phyloP scores from a whole-genome alignment of 139 green algal species.

The Chlorella sp. region DNA sequence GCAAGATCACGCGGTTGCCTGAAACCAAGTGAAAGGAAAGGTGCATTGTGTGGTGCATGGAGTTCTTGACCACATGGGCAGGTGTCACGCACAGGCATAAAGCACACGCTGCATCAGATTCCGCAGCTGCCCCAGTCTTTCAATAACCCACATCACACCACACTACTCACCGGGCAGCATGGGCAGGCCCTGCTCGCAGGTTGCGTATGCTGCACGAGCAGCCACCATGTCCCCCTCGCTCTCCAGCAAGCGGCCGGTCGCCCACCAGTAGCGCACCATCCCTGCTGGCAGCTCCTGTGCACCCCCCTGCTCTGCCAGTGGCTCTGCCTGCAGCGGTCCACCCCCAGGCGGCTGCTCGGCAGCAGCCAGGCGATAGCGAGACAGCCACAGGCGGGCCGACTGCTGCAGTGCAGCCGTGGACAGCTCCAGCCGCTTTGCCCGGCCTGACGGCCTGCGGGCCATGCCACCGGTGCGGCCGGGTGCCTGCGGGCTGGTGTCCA shows the following conservation, averaged over 20 bases:
- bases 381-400: constrained; percentile 7
- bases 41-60: too few species aligned
- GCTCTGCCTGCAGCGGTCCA: too few species aligned
- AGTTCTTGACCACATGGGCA: too few species aligned
- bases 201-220: not conserved
- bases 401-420: not conserved
- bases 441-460: not conserved
- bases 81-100: too few species aligned
- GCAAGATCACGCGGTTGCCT: not conserved
- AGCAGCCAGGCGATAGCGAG: constrained; percentile 12
- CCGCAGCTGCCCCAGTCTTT: too few species aligned
- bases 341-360: not conserved
- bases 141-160: too few species aligned
- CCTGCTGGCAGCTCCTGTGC: not conserved
- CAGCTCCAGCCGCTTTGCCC: not conserved
- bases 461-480: not conserved
- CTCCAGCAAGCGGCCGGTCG: constrained; percentile 12
- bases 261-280: constrained; percentile 26
- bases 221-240: not conserved
- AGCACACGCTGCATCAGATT: too few species aligned
- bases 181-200: constrained; percentile 2
- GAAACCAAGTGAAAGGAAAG: not conserved
- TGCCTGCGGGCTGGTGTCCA: not conserved
- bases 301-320: too few species aligned
- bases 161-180: not conserved